Evolutionary conservation across 306 rosid species (phyloP).

Genomic region (Carpinus fangiana): DNA sequence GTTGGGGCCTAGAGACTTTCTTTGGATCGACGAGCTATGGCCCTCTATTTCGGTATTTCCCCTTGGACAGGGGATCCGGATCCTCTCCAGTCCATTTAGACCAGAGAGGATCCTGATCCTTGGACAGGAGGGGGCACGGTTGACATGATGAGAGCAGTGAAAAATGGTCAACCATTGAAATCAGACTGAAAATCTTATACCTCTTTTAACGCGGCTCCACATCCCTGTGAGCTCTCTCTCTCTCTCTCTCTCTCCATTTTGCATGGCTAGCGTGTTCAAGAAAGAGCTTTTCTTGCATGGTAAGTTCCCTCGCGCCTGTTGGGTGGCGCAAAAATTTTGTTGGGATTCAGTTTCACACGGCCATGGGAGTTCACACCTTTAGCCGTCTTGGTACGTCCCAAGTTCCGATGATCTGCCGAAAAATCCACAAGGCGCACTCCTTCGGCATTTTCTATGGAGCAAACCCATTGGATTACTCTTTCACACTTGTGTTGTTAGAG

Average conservation of each 20-base stretch:
- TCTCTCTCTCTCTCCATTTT: neutral
- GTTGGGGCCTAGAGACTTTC: too few species aligned
- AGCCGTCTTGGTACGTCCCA: neutral
- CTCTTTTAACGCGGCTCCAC: constrained; percentile 63
- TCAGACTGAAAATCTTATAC: constrained; percentile 23
- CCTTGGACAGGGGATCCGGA: too few species aligned
- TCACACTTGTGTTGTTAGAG: constrained; percentile 47
- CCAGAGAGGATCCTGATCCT: too few species aligned
- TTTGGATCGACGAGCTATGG: too few species aligned
- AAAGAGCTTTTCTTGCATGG: constrained; percentile 6
- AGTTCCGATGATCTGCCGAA: constrained; percentile 16
- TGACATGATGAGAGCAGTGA: neutral
- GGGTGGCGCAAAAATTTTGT: constrained; percentile 16
- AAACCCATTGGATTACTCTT: constrained; percentile 40
- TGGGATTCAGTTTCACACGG: neutral
- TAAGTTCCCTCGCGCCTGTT: constrained; percentile 20
- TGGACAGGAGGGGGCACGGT: too few species aligned
- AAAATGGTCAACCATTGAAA: constrained; percentile 31
- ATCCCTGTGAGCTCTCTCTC: constrained; percentile 6
- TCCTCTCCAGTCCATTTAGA: too few species aligned
- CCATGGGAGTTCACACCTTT: neutral
- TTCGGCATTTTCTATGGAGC: constrained; percentile 44
- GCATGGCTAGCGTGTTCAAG: constrained; percentile 15
- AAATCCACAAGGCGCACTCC: neutral
- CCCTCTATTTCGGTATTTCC: too few species aligned